Base-by-base conservation (phyloP, 2,329 filamentous ascomycete species). In the Nigrospora osmanthi region DNA sequence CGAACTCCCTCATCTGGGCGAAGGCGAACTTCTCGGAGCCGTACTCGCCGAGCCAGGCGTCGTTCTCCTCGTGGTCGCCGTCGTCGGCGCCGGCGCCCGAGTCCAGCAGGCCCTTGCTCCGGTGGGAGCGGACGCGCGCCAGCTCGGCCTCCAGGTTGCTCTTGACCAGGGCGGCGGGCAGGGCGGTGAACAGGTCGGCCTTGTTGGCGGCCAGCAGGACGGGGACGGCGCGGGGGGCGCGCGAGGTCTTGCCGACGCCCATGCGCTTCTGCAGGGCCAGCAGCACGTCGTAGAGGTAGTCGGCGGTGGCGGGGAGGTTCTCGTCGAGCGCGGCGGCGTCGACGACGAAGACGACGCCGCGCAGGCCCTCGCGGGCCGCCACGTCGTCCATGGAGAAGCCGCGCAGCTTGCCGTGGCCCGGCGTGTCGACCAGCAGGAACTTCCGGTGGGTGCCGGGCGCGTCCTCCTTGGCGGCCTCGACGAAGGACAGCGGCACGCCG, bases 181-280 rank as follows among this genome's bases (percentile, higher is more conserved):
- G 69, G 9, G 91, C 89, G 0, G 93, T 96, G 62, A 98, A 98
- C 1, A 98, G 74, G 63, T 98, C 93, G 60, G 89, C 78, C 74
- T 98, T 98, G 67, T 97, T 98, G 44, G 89, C 90, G 2, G 89
- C 90, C 32, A 98, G 72, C 33, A 98, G 74, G 9, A 98, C 75
- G 0, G 87, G 82, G 10, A 93, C 74, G 17, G 78, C 72, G 17
- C 71, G 67, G 0, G 78, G 75, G 1, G 71, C 72, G 54, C 80
- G 83, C 38, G 74, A 71, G 1, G 74, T 73, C 50, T 75, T 81
- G 35, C 67, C 63, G 48, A 66, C 66, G 30, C 78, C 76, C 40
- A 81, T 76, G 39, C 83, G 76, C 65, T 83, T 86, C 69, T 97
- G 93, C 47, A 98, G 72, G 3, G 78, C 63, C 3, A 97, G 73